phyloP scores from a whole-genome alignment of 148 eudicot genomes.

The Drosera capensis region DNA sequence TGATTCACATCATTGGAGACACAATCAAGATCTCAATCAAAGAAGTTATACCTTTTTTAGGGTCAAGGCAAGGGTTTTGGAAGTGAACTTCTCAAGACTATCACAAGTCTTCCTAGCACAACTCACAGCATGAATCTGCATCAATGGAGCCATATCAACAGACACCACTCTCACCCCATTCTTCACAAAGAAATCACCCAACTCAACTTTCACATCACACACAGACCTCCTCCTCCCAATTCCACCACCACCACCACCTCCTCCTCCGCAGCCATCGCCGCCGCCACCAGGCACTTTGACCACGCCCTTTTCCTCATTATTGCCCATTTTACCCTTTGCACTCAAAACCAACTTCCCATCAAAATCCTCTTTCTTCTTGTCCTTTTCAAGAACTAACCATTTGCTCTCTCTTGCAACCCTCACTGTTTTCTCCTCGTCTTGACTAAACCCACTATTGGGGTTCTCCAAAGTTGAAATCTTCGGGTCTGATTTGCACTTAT shows the following conservation, averaged over 20 bases:
- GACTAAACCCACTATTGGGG: neutral
- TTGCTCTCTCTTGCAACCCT: slow-evolving; percentile 4
- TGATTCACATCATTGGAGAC: neutral
- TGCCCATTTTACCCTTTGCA: slow-evolving; percentile 1
- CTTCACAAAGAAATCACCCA: slow-evolving; percentile 49
- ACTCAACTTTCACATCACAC: slow-evolving; percentile 41
- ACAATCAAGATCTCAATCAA: neutral
- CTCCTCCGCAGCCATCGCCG: slow-evolving; percentile 10
- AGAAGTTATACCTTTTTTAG: slow-evolving; percentile 63
- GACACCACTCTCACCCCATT: slow-evolving; percentile 71
- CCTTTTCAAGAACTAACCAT: slow-evolving; percentile 16
- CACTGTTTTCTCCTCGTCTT: neutral
- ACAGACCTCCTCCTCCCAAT: slow-evolving; percentile 44
- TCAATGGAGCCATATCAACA: slow-evolving; percentile 82
- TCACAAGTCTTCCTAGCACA: slow-evolving; percentile 78
- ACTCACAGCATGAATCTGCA: slow-evolving; percentile 91
- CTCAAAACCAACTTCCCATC: slow-evolving; percentile 2
- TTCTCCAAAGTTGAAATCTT: slow-evolving; percentile 13
- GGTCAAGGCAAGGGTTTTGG: slow-evolving; percentile 62
- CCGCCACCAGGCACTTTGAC: slow-evolving; percentile 10
- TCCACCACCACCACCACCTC: slow-evolving; percentile 16
- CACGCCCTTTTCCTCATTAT: slow-evolving; percentile 7
- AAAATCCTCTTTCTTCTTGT: slow-evolving; percentile 2
- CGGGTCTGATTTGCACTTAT: slow-evolving; percentile 15
- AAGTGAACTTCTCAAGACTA: slow-evolving; percentile 85